Conservation (phyloP, 192 early-diverging fungal genomes). For the Coemansia sp. region DNA sequence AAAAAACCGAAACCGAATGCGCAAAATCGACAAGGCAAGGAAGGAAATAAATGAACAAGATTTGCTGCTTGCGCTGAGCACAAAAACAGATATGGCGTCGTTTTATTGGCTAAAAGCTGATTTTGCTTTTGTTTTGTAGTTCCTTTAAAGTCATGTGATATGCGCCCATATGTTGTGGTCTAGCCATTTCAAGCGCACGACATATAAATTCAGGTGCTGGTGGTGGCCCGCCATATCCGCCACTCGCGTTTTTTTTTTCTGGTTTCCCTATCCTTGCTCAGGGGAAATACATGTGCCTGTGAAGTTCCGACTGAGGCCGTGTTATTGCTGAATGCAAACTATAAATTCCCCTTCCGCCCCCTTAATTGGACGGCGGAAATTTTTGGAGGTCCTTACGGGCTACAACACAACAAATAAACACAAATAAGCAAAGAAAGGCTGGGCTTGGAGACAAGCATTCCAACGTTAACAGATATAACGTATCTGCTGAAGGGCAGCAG, state of each 20-base stretch:
- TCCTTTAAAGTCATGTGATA: not conserved
- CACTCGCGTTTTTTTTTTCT: constrained; percentile 1
- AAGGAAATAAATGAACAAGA: not conserved
- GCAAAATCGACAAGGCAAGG: not conserved
- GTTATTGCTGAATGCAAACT: constrained; percentile 55
- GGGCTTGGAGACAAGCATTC: too few relatives aligned
- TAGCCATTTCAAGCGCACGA: not conserved
- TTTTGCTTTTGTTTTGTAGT: too few relatives aligned
- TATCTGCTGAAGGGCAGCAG: not conserved
- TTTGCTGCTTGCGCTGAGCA: not conserved
- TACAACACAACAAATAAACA: constrained; percentile 6
- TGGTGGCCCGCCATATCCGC: not conserved
- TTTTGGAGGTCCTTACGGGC: constrained; percentile 50
- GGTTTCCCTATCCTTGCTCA: constrained; percentile 45
- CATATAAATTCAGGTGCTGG: not conserved
- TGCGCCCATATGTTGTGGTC: constrained; percentile 4
- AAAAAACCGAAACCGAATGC: not conserved
- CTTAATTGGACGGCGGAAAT: constrained; percentile 37
- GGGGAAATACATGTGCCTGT: constrained; percentile 48
- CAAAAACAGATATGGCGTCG: constrained; percentile 13
- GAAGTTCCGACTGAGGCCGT: constrained; percentile 55
- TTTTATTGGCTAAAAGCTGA: constrained; percentile 9
- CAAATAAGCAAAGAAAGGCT: not conserved
- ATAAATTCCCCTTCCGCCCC: constrained; percentile 35
- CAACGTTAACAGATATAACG: too few relatives aligned